phyloP scores from a whole-genome alignment of 2,329 filamentous ascomycete genomes.

The Epichloe festucae region DNA sequence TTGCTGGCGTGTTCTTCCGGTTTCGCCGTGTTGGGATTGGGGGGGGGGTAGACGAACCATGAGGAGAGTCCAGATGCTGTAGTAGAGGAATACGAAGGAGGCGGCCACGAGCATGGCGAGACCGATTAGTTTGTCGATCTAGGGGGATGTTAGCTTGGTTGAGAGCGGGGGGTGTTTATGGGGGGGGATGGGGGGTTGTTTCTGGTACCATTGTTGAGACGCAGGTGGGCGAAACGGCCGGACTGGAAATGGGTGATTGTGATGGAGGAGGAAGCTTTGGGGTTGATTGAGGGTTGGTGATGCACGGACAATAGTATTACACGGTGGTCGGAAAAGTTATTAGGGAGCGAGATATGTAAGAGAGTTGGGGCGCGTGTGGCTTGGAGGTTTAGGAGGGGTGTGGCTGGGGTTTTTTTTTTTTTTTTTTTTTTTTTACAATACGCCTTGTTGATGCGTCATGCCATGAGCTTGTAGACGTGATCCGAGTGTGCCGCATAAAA shows the following conservation, averaged over 20 bases:
- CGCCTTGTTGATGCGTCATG: no score
- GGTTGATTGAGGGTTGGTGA: background rate
- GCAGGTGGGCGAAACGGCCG: conserved; percentile 5
- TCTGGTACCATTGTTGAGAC: conserved; percentile 17
- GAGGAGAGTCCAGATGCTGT: conserved; percentile 92
- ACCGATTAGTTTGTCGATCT: conserved; percentile 80
- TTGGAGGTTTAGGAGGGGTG: background rate
- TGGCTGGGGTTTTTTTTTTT: background rate
- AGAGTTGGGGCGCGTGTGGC: background rate
- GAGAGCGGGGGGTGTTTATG: conserved; percentile 1
- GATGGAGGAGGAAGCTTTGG: no score
- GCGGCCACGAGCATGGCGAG: conserved; percentile 56
- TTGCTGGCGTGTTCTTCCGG: no score
- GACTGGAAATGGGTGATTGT: background rate
- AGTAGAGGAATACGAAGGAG: conserved; percentile 62
- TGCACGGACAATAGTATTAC: background rate
- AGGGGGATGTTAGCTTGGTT: background rate
- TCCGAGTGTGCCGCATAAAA: no score
- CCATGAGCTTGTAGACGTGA: no score
- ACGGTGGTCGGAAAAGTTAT: background rate
- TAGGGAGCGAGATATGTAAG: background rate
- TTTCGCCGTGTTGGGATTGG: no score
- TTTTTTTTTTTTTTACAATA: no score
- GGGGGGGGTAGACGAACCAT: conserved; percentile 52
- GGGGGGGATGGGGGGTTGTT: background rate